phyloP scores from a whole-genome alignment of 345 rosid genomes.

The Populus nigra region DNA sequence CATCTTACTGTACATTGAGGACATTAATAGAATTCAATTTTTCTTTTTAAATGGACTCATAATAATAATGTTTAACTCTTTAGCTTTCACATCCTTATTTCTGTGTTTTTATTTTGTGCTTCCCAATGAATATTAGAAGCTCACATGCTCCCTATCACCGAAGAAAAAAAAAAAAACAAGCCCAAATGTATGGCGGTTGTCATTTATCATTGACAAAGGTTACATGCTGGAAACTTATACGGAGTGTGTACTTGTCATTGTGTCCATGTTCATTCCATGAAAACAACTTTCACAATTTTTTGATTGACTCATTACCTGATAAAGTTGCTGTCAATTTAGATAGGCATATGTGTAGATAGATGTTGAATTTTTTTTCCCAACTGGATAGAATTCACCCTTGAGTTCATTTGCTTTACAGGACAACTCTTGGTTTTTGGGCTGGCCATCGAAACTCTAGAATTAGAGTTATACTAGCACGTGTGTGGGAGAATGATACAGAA shows the following conservation, averaged over 20 bases:
- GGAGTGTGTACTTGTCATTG: neutral
- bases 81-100: neutral
- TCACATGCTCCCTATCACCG: neutral
- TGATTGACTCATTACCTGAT: neutral
- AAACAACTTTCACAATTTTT: neutral
- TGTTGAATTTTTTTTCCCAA: neutral
- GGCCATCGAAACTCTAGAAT: slow-evolving; percentile 97
- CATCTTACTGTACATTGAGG: neutral
- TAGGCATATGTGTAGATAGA: neutral
- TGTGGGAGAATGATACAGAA: slow-evolving; percentile 98
- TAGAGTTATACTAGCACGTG: slow-evolving; percentile 89
- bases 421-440: slow-evolving; percentile 93
- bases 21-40: neutral
- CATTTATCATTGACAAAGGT: neutral
- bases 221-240: neutral
- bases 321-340: neutral
- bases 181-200: neutral
- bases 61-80: neutral
- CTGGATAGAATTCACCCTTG: neutral
- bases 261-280: neutral
- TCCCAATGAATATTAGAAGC: neutral
- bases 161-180: neutral
- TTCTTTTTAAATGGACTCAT: neutral
- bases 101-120: neutral
- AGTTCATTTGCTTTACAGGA: slow-evolving; percentile 51